These are phyloP conservation scores for Hypoxylon sp. DNA, from an alignment of 2,329 filamentous ascomycete species.

Conservation along the genomic window DNA sequence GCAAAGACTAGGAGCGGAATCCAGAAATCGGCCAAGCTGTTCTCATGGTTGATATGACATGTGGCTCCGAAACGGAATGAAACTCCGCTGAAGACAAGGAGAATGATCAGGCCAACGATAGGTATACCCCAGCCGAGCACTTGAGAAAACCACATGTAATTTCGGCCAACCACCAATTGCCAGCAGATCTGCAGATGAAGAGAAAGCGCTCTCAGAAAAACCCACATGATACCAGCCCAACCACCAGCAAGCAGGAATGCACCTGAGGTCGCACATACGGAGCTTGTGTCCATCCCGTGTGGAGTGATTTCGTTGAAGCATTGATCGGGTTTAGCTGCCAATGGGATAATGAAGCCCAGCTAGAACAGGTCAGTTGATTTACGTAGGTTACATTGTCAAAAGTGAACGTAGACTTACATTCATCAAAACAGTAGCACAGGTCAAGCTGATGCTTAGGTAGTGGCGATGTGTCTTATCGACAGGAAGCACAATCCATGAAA, in stretches of 20 bases:
- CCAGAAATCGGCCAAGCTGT: slow-evolving; percentile 90
- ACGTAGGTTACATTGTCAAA: neutral
- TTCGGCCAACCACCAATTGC: slow-evolving; percentile 89
- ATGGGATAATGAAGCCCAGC: slow-evolving; percentile 91
- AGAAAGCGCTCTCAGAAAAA: slow-evolving; percentile 89
- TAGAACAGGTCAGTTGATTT: slow-evolving; percentile 56
- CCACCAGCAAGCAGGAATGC: slow-evolving; percentile 89
- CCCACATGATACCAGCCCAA: slow-evolving; percentile 88
- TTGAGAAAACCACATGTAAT: slow-evolving; percentile 90
- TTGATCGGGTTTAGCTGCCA: slow-evolving; percentile 82
- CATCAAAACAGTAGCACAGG: slow-evolving; percentile 81
- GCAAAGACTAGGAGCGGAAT: slow-evolving; percentile 81
- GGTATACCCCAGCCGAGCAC: slow-evolving; percentile 88
- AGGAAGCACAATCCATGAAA: slow-evolving; percentile 85
- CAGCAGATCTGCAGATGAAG: slow-evolving; percentile 98
- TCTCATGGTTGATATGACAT: slow-evolving; percentile 93
- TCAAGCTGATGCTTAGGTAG: slow-evolving; percentile 91
- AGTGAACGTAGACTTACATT: slow-evolving; percentile 70
- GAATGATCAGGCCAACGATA: slow-evolving; percentile 79
- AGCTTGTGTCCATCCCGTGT: slow-evolving; percentile 87
- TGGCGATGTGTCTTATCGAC: slow-evolving; percentile 92
- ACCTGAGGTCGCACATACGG: slow-evolving; percentile 89
- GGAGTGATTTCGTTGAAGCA: slow-evolving; percentile 94
- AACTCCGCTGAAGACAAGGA: slow-evolving; percentile 88
- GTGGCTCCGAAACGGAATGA: slow-evolving; percentile 93